Percentiles rank a stretch among this genome's conserved stretches.
Evolutionary conservation across 2,329 filamentous ascomycete species (phyloP).

Genomic region (Penicillium sp.): DNA sequence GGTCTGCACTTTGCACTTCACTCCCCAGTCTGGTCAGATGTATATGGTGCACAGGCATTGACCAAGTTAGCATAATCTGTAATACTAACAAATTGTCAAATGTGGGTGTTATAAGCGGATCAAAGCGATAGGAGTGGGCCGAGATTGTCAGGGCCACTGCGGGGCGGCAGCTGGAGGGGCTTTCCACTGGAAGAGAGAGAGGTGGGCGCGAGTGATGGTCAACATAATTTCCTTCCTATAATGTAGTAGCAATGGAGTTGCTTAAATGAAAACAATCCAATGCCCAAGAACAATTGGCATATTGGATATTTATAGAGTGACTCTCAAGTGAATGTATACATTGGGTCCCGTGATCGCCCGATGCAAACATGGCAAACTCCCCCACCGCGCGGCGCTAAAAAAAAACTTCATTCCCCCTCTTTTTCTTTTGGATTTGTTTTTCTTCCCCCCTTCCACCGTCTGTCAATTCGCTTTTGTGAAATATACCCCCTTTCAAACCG

Average conservation of each 20-base stretch:
- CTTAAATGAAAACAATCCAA: too few species aligned
- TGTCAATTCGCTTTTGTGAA: slow-evolving; percentile 31
- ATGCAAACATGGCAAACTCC: slow-evolving; percentile 32
- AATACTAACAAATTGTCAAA: too few species aligned
- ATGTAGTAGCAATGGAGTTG: too few species aligned
- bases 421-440: slow-evolving; percentile 35
- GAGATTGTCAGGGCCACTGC: slow-evolving; percentile 4
- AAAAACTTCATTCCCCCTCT: slow-evolving; percentile 35
- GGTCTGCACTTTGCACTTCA: too few species aligned
- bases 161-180: not conserved
- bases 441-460: slow-evolving; percentile 18
- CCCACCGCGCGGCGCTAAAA: slow-evolving; percentile 30
- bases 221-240: too few species aligned
- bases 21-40: too few species aligned
- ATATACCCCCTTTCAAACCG: slow-evolving; percentile 35
- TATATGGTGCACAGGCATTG: too few species aligned
- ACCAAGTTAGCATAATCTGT: too few species aligned
- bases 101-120: not conserved
- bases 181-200: slow-evolving; percentile 1
- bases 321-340: too few species aligned
- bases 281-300: not conserved
- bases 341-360: slow-evolving; percentile 10
- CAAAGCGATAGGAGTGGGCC: slow-evolving; percentile 1
- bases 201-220: too few species aligned
- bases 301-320: not conserved